phyloP scores from a whole-genome alignment of 2,329 filamentous ascomycete species.

The Paramyrothecium roridum region DNA sequence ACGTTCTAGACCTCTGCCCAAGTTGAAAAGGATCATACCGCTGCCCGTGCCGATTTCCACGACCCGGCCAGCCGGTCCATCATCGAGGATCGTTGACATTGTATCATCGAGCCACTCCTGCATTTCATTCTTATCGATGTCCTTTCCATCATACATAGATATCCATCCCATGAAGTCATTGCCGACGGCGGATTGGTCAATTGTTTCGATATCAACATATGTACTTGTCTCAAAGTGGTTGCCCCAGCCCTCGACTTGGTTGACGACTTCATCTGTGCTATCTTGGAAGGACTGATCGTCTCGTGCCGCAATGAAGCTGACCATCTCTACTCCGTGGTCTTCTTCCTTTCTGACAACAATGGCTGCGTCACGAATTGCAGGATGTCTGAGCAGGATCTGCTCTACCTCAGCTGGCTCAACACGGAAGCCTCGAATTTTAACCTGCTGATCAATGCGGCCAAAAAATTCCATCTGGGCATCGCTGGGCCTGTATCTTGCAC shows the following conservation, averaged over 20 bases:
- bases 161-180: slow-evolving; percentile 20
- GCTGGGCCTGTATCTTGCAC: slow-evolving; percentile 33
- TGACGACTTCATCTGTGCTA: neutral
- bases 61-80: slow-evolving; percentile 1
- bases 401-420: slow-evolving; percentile 40
- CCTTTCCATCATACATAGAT: slow-evolving; percentile 19
- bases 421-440: slow-evolving; percentile 57
- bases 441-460: slow-evolving; percentile 53
- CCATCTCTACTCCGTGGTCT: slow-evolving; percentile 4
- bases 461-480: slow-evolving; percentile 39
- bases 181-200: slow-evolving; percentile 7
- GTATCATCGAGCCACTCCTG: slow-evolving; percentile 21
- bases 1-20: slow-evolving; percentile 7
- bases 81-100: slow-evolving; percentile 8
- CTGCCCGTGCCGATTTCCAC: slow-evolving; percentile 19
- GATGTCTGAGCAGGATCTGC: slow-evolving; percentile 9
- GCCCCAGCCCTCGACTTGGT: slow-evolving; percentile 5
- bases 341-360: slow-evolving; percentile 7
- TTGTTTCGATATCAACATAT: slow-evolving; percentile 3
- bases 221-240: slow-evolving; percentile 3
- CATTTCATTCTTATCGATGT: slow-evolving; percentile 12
- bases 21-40: slow-evolving; percentile 23
- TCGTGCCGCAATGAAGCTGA: slow-evolving; percentile 9
- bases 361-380: slow-evolving; percentile 12
- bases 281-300: neutral